phyloP scores from a whole-genome alignment of 768 basidiomycete species.

The Grammothele lineata region DNA sequence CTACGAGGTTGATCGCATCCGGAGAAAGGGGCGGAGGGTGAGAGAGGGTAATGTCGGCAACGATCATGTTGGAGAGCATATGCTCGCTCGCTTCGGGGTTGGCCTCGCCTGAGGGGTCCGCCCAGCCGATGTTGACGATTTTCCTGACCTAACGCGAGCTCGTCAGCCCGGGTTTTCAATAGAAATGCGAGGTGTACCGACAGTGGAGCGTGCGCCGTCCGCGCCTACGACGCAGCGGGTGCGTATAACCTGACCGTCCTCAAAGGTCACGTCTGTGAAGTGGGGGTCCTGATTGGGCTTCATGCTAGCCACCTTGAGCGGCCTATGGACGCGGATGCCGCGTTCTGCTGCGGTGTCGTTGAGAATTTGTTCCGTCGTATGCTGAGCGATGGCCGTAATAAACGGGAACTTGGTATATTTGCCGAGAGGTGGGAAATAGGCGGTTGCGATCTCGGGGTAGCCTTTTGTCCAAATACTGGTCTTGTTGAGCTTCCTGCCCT shows the following conservation, averaged over 20 bases:
- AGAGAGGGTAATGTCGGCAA: conserved; percentile 44
- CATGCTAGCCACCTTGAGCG: conserved; percentile 38
- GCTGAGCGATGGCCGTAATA: conserved; percentile 39
- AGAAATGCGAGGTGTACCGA: conserved; percentile 19
- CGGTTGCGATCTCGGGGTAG: conserved; percentile 19
- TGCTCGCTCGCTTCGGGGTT: conserved; percentile 21
- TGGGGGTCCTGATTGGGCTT: conserved; percentile 23
- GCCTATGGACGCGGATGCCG: conserved; percentile 33
- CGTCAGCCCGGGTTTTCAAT: neutral
- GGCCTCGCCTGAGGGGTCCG: conserved; percentile 35
- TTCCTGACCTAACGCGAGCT: conserved; percentile 36
- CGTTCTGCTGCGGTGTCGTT: conserved; percentile 28
- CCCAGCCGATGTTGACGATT: conserved; percentile 37
- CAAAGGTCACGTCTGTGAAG: conserved; percentile 40
- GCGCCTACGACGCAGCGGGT: conserved; percentile 48
- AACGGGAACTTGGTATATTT: conserved; percentile 43
- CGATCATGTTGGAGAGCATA: conserved; percentile 35
- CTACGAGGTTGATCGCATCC: conserved; percentile 23
- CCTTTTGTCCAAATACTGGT: conserved; percentile 30
- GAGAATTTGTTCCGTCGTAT: conserved; percentile 39
- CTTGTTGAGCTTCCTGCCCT: conserved; percentile 30
- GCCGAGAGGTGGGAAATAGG: conserved; percentile 32
- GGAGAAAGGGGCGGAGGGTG: conserved; percentile 19
- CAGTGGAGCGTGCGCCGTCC: conserved; percentile 45
- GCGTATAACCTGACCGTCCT: conserved; percentile 39